Evolutionary conservation across 2,329 filamentous ascomycete species (phyloP).

Genomic region (Aspergillus glaucus): DNA sequence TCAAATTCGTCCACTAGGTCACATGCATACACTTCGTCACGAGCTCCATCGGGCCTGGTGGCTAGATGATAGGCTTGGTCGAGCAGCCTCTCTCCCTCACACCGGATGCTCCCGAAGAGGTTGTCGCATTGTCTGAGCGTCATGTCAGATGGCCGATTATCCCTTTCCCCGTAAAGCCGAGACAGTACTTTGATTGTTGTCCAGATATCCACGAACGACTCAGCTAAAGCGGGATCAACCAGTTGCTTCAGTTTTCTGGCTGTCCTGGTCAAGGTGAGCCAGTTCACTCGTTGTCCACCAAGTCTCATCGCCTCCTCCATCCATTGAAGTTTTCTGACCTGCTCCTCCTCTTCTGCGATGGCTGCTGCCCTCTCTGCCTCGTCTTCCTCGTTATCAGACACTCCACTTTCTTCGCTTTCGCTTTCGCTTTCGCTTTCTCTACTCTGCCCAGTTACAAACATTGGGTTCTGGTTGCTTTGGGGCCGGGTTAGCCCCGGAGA

Average conservation of each 20-base stretch:
- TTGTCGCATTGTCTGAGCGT: conserved; percentile 4
- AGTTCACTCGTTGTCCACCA: conserved; percentile 15
- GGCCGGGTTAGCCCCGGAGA: neutral
- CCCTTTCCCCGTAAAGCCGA: neutral
- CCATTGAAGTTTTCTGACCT: neutral
- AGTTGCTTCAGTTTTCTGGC: conserved; percentile 3
- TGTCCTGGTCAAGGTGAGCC: conserved; percentile 11
- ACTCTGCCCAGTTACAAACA: too few species aligned
- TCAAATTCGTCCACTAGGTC: conserved; percentile 15
- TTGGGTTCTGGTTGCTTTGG: too few species aligned
- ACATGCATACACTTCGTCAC: neutral
- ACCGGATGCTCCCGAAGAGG: conserved; percentile 7
- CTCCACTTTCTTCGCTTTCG: too few species aligned
- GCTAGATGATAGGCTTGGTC: conserved; percentile 9
- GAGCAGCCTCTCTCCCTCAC: conserved; percentile 7
- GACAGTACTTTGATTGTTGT: neutral
- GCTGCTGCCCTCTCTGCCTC: neutral
- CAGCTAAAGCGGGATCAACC: neutral
- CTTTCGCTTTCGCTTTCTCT: too few species aligned
- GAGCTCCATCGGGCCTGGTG: neutral
- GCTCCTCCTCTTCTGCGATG: conserved; percentile 2
- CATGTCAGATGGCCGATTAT: neutral
- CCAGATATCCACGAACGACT: conserved; percentile 1
- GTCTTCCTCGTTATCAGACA: conserved; percentile 4
- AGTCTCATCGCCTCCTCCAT: conserved; percentile 14